Conservation (phyloP, 2,329 filamentous ascomycete genomes). For the Aspergillus intermedius region DNA sequence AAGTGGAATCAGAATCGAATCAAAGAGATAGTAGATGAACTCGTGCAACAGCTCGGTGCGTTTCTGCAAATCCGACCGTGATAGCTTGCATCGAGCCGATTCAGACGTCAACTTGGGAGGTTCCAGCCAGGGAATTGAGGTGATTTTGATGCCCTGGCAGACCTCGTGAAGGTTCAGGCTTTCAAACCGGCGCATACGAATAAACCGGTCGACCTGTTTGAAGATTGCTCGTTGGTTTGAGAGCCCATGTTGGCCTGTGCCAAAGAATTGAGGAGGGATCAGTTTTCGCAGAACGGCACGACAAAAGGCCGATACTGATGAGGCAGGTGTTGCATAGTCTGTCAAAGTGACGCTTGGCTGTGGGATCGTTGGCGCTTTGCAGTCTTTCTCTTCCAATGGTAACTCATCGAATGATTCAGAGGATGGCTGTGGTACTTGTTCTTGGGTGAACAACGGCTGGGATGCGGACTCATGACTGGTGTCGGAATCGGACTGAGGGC, state of each 20-base stretch:
- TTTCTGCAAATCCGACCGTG: constrained; percentile 66
- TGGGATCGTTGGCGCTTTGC: constrained; percentile 4
- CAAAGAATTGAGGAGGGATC: constrained; percentile 72
- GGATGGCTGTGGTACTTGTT: constrained; percentile 11
- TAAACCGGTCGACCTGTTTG: constrained; percentile 67
- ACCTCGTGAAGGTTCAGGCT: constrained; percentile 72
- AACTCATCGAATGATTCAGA: background rate
- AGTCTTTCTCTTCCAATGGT: background rate
- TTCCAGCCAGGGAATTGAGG: constrained; percentile 65
- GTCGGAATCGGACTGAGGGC: constrained; percentile 5
- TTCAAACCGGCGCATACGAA: constrained; percentile 74
- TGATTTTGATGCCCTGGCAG: constrained; percentile 67
- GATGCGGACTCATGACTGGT: constrained; percentile 10
- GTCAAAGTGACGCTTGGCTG: constrained; percentile 44
- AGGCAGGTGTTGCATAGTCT: constrained; percentile 59
- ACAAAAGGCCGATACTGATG: constrained; percentile 79
- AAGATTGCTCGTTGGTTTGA: constrained; percentile 60
- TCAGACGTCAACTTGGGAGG: constrained; percentile 36
- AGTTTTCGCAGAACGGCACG: constrained; percentile 66
- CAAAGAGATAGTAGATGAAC: constrained; percentile 86
- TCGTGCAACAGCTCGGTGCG: constrained; percentile 73
- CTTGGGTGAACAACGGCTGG: constrained; percentile 20
- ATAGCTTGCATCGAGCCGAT: constrained; percentile 48
- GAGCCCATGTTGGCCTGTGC: constrained; percentile 45
- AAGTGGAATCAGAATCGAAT: constrained; percentile 82